Evolutionary conservation across 78 protist genomes (phyloP), one percentile per base, ranked within the genome.

Genomic region (Dictyostelium brefeldianum): DNA sequence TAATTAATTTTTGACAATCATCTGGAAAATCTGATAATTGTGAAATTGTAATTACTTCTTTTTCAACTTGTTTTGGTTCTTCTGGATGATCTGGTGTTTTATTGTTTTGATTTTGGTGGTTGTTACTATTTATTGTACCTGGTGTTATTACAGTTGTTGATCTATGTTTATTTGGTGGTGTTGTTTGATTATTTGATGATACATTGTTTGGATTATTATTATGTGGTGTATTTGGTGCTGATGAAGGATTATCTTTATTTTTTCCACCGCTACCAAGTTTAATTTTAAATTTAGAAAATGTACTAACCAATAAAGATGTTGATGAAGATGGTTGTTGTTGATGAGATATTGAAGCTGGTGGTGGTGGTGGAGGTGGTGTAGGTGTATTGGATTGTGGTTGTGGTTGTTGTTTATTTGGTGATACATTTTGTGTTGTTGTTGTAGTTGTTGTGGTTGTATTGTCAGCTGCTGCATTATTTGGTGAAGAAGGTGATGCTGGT

Each of bases 1-100:
- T 84, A 8, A 84, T 51, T 25, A 84, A 53, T 18, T 84, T 84
- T 62, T 73, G 53, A 27, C 91, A 84, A 59, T 84, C 91, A 5
- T 84, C 91, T n/a, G 91, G 91, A 5, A 84, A 53, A 56, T 84
- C 91, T 64, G 41, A 25, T 6, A 50, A 25, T 75, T 27, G 20
- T 18, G 43, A n/a, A 27, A 75, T 75, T 75, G 50, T 75, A 41
- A 84, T 56, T 18, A 84, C 41, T 59, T 84, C 91, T 27, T 62
- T 29, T 82, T 82, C 89, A 29, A 46, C 78, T 62, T 25, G 43
- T 47, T 84, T 62, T 69, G 67, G 78, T 50, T 43, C 74, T n/a
- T 14, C 70, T 69, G 54, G 67, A 15, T 50, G 65, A 54, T 74
- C 64, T 43, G 78, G 78, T 25, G 78, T 71, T 65, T 31, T 65